Base-by-base conservation (phyloP, 2,329 filamentous ascomycete genomes). In the Aureobasidium sp. region DNA sequence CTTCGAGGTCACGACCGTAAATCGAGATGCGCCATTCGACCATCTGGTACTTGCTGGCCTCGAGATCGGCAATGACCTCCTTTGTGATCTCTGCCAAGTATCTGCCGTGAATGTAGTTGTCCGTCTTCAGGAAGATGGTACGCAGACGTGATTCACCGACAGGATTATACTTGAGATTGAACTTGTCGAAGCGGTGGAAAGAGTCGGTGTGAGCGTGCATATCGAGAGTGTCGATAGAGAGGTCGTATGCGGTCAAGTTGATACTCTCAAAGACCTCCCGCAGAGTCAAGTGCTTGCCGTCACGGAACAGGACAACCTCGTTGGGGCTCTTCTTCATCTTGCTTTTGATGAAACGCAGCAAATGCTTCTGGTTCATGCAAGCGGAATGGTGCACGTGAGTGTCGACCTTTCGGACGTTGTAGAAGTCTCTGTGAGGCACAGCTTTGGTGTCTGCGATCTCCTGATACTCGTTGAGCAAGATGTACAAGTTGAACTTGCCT, bases 1-100 rank as follows among this genome's bases (percentile, higher is more conserved):
- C 94, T 65, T 96, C 87, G 44, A 96, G 82, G 2, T 88, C 89
- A 71, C 91, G 89, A 65, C 94, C 94, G 70, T 99, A 99, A 66
- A 99, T 91, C 27, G 92, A 97, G 67, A 99, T 96, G 47, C 94
- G 91, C 92, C 95, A 99, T 77, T 99, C 94, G 1, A 94, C 94
- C 89, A 99, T 97, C 73, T 99, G 94, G 71, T 99, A 99, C 74
- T 99, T 99, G 83, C 92, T 97, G 53, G 93, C 96, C 74, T 99
- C 94, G 35, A 99, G 79, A 81, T 99, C 94, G 3, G 91, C 86
- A 60, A 99, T 97, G 65, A 99, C 94, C 75, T 99, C 94, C 70
- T 96, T 96, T 2, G 93, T 97, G 65, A 99, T 97, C 74, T 99
- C 94, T 0, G 94, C 94, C 47, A 99, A 79, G 72, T 99, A 99